Percentiles rank a stretch among this genome's conserved stretches.
Conservation (phyloP, 495 filamentous ascomycete genomes). For the Sordaria brevicollis region DNA sequence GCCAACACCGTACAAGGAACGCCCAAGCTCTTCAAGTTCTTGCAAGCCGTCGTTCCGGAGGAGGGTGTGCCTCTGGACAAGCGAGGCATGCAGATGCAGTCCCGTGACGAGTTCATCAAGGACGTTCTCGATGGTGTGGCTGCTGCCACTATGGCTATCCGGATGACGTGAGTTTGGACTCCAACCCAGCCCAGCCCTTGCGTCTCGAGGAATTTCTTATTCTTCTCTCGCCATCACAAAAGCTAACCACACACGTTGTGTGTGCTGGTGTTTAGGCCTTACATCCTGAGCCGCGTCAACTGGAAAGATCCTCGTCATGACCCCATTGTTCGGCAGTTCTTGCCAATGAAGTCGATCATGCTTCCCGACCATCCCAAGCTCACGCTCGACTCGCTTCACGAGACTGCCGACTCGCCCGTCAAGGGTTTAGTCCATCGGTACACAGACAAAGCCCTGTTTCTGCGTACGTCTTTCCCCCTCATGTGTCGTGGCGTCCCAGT, state of each 20-base stretch:
- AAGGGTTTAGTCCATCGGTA: constrained; percentile 47
- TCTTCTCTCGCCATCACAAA: no score
- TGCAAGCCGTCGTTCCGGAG: constrained; percentile 35
- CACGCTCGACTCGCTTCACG: constrained; percentile 36
- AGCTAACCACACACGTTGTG: constrained; percentile 3
- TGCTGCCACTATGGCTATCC: constrained; percentile 43
- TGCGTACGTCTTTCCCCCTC: constrained; percentile 31
- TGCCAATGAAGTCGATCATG: constrained; percentile 40
- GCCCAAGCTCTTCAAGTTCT: constrained; percentile 29
- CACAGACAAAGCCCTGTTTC: constrained; percentile 47
- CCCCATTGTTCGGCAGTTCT: constrained; percentile 44
- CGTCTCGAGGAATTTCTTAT: neutral
- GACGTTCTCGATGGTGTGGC: constrained; percentile 41
- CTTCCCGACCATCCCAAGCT: constrained; percentile 37
- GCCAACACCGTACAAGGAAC: constrained; percentile 31
- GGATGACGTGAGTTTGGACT: constrained; percentile 28
- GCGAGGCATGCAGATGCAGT: constrained; percentile 22
- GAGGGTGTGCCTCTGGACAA: constrained; percentile 28
- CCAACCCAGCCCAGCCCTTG: neutral
- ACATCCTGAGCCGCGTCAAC: constrained; percentile 42
- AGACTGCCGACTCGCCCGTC: constrained; percentile 37
- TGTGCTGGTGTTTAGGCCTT: constrained; percentile 41
- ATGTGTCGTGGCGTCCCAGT: neutral
- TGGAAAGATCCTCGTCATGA: constrained; percentile 46
- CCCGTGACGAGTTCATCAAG: constrained; percentile 37